Percentiles rank a stretch among this genome's conserved stretches.
phyloP scores from a whole-genome alignment of 2,329 filamentous ascomycete species.

The Fusarium sp. region DNA sequence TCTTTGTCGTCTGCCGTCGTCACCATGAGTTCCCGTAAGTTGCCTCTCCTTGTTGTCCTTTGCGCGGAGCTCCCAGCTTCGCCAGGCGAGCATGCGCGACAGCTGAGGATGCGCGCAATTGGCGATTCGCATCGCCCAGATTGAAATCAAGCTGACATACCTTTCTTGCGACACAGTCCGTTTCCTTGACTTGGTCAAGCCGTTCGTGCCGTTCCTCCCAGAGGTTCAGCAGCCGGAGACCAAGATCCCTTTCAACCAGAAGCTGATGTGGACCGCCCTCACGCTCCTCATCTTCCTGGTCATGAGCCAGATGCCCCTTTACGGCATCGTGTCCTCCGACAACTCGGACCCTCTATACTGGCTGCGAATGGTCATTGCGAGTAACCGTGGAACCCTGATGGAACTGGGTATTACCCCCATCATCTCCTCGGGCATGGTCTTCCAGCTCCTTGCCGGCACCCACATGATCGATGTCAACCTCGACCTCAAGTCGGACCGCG shows the following conservation, averaged over 20 bases:
- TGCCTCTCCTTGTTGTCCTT: conserved; percentile 16
- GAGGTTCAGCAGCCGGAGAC: conserved; percentile 99
- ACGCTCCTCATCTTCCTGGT: conserved; percentile 99
- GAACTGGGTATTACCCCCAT: conserved; percentile 98
- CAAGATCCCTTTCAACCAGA: conserved; percentile 99
- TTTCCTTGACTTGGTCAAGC: conserved; percentile 99
- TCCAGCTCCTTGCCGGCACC: conserved; percentile 99
- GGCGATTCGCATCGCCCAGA: conserved; percentile 21
- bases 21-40: conserved; percentile 69
- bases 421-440: conserved; percentile 99
- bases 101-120: conserved; percentile 42
- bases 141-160: conserved; percentile 44
- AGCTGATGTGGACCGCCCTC: conserved; percentile 94
- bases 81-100: conserved; percentile 31
- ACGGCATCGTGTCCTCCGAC: conserved; percentile 98
- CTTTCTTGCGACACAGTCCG: conserved; percentile 72
- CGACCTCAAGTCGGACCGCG: conserved; percentile 99
- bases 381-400: conserved; percentile 97
- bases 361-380: conserved; percentile 99
- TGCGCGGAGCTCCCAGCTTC: conserved; percentile 31
- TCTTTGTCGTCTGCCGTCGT: conserved; percentile 51
- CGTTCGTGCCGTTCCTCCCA: conserved; percentile 98
- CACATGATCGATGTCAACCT: conserved; percentile 99
- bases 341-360: conserved; percentile 99
- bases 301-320: conserved; percentile 99